Percentiles rank a stretch among this genome's conserved stretches.
These are phyloP conservation scores for Pythium periplocum DNA, from an alignment of 352 stramenopile species.

Conservation along the genomic window DNA sequence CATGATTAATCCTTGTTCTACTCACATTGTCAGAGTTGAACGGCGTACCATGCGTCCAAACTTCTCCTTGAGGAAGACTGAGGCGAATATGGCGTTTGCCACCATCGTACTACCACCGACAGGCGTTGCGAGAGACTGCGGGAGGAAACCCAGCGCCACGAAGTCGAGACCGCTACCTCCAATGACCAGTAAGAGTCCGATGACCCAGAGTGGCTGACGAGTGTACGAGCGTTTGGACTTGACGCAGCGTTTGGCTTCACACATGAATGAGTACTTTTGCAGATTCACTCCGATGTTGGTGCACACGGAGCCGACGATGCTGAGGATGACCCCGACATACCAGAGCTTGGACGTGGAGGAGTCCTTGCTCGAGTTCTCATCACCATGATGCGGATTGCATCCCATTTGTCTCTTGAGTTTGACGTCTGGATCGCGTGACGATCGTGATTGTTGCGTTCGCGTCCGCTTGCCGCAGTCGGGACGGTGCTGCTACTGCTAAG, in stretches of 20 bases:
- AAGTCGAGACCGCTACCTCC: slow-evolving; percentile 73
- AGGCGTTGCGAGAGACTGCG: slow-evolving; percentile 73
- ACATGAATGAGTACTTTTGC: slow-evolving; percentile 89
- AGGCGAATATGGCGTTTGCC: slow-evolving; percentile 80
- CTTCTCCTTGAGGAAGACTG: slow-evolving; percentile 69
- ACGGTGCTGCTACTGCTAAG: too few relatives aligned
- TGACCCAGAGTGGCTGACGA: slow-evolving; percentile 71
- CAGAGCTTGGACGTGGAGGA: slow-evolving; percentile 25
- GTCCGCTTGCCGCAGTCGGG: neutral
- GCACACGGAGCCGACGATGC: slow-evolving; percentile 58
- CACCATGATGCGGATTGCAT: neutral
- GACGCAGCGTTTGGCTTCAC: slow-evolving; percentile 54
- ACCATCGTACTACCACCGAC: slow-evolving; percentile 80
- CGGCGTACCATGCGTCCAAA: slow-evolving; percentile 36
- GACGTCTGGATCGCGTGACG: slow-evolving; percentile 1
- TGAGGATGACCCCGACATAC: slow-evolving; percentile 78
- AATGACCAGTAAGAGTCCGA: slow-evolving; percentile 67
- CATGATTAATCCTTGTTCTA: slow-evolving; percentile 2
- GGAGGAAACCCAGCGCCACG: slow-evolving; percentile 69
- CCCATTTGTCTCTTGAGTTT: slow-evolving; percentile 3
- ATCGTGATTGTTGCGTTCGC: slow-evolving; percentile 1
- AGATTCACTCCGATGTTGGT: slow-evolving; percentile 86
- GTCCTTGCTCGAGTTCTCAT: slow-evolving; percentile 2
- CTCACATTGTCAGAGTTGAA: slow-evolving; percentile 1
- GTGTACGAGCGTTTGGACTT: slow-evolving; percentile 70